Conservation (phyloP, 139 green algal species). For the Pedinophyceae sp. region DNA sequence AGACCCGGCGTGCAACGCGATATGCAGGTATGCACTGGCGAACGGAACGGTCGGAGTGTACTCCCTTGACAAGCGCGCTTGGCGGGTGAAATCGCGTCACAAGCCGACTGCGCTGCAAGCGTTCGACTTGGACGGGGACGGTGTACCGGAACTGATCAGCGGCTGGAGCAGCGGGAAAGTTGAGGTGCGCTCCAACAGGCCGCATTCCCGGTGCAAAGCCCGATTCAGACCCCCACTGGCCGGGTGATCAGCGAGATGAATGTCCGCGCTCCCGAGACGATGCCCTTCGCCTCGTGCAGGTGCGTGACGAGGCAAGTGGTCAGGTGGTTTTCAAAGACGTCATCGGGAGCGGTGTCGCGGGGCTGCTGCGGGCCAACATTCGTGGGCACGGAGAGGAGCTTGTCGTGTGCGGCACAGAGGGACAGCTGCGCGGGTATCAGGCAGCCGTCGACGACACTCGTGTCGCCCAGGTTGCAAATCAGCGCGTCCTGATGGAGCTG, state of each 20-base stretch:
- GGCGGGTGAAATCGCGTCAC: conserved; percentile 64
- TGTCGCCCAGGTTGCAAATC: not conserved
- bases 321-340: conserved; percentile 47
- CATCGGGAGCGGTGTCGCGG: conserved; percentile 24
- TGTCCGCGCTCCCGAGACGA: not conserved
- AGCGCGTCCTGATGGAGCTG: not conserved
- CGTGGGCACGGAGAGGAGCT: conserved; percentile 36
- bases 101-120: conserved; percentile 23
- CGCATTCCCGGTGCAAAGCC: not conserved
- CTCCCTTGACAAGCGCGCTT: conserved; percentile 28
- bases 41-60: conserved; percentile 59
- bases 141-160: conserved; percentile 40
- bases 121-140: conserved; percentile 51
- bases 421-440: conserved; percentile 14
- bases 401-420: conserved; percentile 34
- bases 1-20: too few species aligned
- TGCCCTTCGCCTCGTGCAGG: conserved; percentile 23
- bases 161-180: conserved; percentile 65
- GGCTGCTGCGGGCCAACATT: conserved; percentile 41
- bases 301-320: conserved; percentile 29
- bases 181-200: not conserved
- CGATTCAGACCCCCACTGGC: not conserved
- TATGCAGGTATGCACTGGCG: conserved; percentile 45
- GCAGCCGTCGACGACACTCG: not conserved
- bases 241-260: not conserved